These are phyloP conservation scores for Podospora pseudopauciseta DNA, from an alignment of 495 filamentous ascomycete genomes.

Conservation along the genomic window DNA sequence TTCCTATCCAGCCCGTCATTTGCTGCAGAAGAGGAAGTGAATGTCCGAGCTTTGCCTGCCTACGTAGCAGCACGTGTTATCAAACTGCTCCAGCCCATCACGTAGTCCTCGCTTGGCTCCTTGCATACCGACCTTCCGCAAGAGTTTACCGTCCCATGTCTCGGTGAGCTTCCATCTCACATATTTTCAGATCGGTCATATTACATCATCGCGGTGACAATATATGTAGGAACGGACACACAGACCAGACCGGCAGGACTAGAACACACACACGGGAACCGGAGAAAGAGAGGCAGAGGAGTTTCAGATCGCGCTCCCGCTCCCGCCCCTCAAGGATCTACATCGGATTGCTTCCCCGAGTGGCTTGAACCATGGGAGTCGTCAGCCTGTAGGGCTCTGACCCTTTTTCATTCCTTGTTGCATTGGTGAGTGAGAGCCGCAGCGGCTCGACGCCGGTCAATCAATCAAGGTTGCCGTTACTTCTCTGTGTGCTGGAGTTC, in stretches of 20 bases:
- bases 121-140: background rate
- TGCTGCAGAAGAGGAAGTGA: background rate
- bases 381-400: background rate
- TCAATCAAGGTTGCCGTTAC: background rate
- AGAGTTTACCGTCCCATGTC: background rate
- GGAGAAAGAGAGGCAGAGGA: background rate
- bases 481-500: background rate
- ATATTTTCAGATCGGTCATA: background rate
- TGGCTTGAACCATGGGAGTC: background rate
- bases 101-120: background rate
- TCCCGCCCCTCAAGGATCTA: background rate
- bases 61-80: background rate
- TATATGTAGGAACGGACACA: background rate
- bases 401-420: background rate
- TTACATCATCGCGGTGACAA: background rate
- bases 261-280: background rate
- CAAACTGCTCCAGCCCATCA: background rate
- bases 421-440: background rate
- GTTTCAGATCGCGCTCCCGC: background rate
- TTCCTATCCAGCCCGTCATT: background rate
- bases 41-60: background rate
- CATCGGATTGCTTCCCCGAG: background rate
- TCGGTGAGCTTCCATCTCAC: background rate
- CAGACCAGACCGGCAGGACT: background rate
- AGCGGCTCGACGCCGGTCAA: background rate